Base-by-base conservation (phyloP, 208 protist species). In the Strigomonas oncopelti region DNA sequence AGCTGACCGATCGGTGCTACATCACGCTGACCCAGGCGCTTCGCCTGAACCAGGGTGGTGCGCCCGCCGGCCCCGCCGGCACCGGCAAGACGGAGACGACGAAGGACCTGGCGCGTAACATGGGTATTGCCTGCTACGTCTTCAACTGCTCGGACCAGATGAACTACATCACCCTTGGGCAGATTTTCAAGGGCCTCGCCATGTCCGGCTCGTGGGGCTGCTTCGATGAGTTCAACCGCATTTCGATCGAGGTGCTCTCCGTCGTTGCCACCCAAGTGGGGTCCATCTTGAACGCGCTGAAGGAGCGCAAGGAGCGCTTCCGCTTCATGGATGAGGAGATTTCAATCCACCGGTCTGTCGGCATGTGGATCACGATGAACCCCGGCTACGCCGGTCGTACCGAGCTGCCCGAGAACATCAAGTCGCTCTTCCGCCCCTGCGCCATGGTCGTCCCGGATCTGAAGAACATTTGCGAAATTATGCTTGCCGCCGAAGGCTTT, bases 101-200 rank as follows among this genome's bases (percentile, higher is more conserved):
- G n/a, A 98, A 98, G 81, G 94, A 98, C 75, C 71, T 98, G 48
- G 92, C 92, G 38, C 84, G 94, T 63, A 96, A 95, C 76, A 91
- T 98, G 87, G 94, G 94, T 74, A 96, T 95, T 53, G 87, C 89
- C 8, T 97, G 92, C 75, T 98, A 98, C 75, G 94, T 98, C 20
- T 98, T 98, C 77, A 98, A 98, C 75, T 99, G 97, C 87, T 98
- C 96, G 3, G 97, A 99, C 73, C 97, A 99, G 84, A 99, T 99
- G 98, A 97, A 99, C 77, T 98, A 98, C 80, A 93, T 97, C 63
- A 97, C 94, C 0, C 85, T 99, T 18, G 98, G 96, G 24, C 93
- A 98, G 75, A 98, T 98, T 76, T 99, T 99, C 86, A 98, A 98
- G 77, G 95, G 95, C 52, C 76, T 98, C 13, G 85, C 94, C 31